phyloP scores from a whole-genome alignment of 768 basidiomycete species.

The Mycena filopes region DNA sequence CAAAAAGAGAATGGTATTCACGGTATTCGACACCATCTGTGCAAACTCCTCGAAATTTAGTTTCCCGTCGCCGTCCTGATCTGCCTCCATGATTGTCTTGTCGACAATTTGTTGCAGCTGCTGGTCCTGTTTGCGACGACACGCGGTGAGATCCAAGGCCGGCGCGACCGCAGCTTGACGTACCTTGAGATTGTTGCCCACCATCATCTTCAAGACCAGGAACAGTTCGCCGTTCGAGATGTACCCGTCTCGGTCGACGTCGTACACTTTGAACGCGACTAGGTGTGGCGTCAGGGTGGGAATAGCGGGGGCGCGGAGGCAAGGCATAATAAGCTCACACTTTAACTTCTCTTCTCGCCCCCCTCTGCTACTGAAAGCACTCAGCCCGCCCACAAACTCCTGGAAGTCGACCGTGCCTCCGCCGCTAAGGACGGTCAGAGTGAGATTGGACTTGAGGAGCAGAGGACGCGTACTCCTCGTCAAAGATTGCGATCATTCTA shows the following conservation, averaged over 20 bases:
- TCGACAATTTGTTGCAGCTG: slow-evolving; percentile 99
- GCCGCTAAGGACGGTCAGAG: slow-evolving; percentile 64
- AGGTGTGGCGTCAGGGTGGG: slow-evolving; percentile 19
- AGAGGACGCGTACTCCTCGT: slow-evolving; percentile 86
- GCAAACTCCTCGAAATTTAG: slow-evolving; percentile 98
- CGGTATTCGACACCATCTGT: slow-evolving; percentile 96
- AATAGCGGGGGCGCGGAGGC: slow-evolving; percentile 8
- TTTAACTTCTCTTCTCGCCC: slow-evolving; percentile 96
- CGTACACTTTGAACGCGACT: slow-evolving; percentile 99
- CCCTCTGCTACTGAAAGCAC: slow-evolving; percentile 97
- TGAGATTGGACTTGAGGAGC: slow-evolving; percentile 9
- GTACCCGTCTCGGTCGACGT: slow-evolving; percentile 96
- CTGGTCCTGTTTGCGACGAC: slow-evolving; percentile 80
- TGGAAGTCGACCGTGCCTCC: slow-evolving; percentile 99
- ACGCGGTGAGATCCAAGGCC: slow-evolving; percentile 10
- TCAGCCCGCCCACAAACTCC: slow-evolving; percentile 97
- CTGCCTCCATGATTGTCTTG: slow-evolving; percentile 99
- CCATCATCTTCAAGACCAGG: slow-evolving; percentile 99
- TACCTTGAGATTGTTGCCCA: slow-evolving; percentile 98
- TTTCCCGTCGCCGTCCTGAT: slow-evolving; percentile 97
- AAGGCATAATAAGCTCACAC: slow-evolving; percentile 71
- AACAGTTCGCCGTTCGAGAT: slow-evolving; percentile 99
- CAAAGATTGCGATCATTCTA: slow-evolving; percentile 99
- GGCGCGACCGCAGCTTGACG: slow-evolving; percentile 27
- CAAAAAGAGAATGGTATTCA: slow-evolving; percentile 48